Evolutionary conservation across 768 basidiomycete genomes (phyloP).

Genomic region (Terana coerulea): DNA sequence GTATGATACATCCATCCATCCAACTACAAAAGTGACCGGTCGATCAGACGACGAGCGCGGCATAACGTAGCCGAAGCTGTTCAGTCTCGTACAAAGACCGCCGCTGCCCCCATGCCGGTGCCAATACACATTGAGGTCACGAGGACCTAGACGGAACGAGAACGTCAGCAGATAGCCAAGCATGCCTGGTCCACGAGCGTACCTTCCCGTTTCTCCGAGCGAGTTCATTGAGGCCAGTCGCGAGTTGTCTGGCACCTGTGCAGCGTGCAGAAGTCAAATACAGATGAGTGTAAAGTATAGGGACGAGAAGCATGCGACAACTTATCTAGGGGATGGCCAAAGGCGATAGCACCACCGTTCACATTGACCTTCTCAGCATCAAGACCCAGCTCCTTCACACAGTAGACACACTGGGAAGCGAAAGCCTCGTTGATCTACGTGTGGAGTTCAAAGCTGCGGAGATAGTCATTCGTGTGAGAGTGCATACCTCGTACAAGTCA

Average conservation of each 20-base stretch:
- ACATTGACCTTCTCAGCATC: slow-evolving; percentile 73
- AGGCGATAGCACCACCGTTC: slow-evolving; percentile 87
- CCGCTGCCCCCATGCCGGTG: slow-evolving; percentile 82
- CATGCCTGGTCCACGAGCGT: slow-evolving; percentile 18
- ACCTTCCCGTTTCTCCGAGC: slow-evolving; percentile 68
- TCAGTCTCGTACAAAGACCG: slow-evolving; percentile 26
- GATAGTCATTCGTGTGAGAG: not conserved
- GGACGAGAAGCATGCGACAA: slow-evolving; percentile 16
- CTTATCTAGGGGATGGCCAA: slow-evolving; percentile 82
- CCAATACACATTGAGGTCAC: slow-evolving; percentile 91
- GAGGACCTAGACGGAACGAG: slow-evolving; percentile 52
- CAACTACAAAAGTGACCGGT: no score
- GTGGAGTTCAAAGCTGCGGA: not conserved
- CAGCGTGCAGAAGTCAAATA: slow-evolving; percentile 44
- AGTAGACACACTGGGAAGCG: slow-evolving; percentile 79
- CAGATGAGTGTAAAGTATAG: slow-evolving; percentile 15
- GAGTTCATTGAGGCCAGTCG: slow-evolving; percentile 76
- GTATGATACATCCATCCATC: no score
- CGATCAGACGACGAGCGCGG: no score
- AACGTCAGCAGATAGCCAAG: slow-evolving; percentile 6
- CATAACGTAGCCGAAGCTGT: no score
- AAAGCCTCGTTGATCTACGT: slow-evolving; percentile 90
- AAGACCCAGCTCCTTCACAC: slow-evolving; percentile 60
- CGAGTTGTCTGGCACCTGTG: slow-evolving; percentile 83
- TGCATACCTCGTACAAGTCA: slow-evolving; percentile 70